These are phyloP conservation scores for Suillus variegatus DNA, from an alignment of 768 basidiomycete species.

Conservation along the genomic window DNA sequence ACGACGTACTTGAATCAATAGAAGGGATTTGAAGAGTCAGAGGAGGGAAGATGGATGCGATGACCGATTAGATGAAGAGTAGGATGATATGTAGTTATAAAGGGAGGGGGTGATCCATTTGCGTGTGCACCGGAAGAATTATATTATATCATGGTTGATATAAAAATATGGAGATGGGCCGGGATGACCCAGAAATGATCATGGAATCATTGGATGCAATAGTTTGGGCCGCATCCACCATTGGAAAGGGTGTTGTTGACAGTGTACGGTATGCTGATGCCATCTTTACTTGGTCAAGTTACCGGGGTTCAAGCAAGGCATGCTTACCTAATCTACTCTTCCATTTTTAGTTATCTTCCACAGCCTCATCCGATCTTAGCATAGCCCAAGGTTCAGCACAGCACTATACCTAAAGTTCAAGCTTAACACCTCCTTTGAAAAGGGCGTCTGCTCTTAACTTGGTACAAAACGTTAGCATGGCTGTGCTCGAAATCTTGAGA, in stretches of 20 bases:
- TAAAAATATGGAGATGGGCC: not conserved
- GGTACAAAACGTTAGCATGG: not conserved
- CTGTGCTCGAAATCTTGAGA: not conserved
- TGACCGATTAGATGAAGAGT: constrained; percentile 3
- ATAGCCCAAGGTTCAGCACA: not conserved
- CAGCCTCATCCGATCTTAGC: not conserved
- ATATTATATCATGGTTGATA: constrained; percentile 1
- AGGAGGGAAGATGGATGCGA: not conserved
- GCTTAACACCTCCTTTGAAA: too few relatives aligned
- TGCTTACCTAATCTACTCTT: not conserved
- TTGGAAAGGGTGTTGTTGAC: constrained; percentile 1
- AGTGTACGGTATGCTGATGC: not conserved
- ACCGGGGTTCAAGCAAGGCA: not conserved
- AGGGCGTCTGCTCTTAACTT: too few relatives aligned
- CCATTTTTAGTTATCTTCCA: not conserved
- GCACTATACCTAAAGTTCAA: too few relatives aligned
- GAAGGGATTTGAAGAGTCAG: not conserved
- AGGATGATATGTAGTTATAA: not conserved
- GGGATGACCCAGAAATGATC: not conserved
- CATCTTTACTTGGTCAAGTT: not conserved
- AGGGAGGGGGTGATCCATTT: not conserved
- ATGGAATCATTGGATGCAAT: constrained; percentile 3
- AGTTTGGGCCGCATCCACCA: not conserved
- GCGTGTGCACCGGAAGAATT: constrained; percentile 5
- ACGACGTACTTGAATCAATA: not conserved